Evolutionary conservation across 2,329 filamentous ascomycete genomes (phyloP).

Genomic region (Salinomyces thailandicus): DNA sequence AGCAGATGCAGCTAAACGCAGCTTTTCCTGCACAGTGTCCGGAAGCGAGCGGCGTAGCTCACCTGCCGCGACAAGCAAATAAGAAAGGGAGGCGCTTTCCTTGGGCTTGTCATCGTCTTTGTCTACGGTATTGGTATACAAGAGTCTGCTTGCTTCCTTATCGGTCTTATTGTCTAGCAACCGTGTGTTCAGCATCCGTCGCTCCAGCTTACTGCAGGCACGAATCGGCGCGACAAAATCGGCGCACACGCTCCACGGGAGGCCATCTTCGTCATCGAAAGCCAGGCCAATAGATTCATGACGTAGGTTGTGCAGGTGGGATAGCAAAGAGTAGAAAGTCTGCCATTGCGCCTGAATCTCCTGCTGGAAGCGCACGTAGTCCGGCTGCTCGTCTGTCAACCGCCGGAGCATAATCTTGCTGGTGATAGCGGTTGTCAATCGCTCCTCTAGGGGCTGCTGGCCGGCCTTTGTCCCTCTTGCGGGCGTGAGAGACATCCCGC

Average conservation of each 20-base stretch:
- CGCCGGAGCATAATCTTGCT: conserved; percentile 57
- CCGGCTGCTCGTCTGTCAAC: conserved; percentile 52
- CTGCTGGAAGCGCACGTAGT: conserved; percentile 63
- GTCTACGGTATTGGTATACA: conserved; percentile 3
- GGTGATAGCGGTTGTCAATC: conserved; percentile 62
- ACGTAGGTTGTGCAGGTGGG: conserved; percentile 76
- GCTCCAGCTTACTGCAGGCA: conserved; percentile 67
- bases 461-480: conserved; percentile 34
- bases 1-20: conserved; percentile 38
- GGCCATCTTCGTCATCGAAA: conserved; percentile 57
- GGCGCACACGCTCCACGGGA: conserved; percentile 76
- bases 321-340: conserved; percentile 73
- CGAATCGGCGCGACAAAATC: conserved; percentile 72
- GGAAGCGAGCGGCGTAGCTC: conserved; percentile 16
- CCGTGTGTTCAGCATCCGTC: conserved; percentile 56
- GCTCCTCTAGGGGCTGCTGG: conserved; percentile 58
- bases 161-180: conserved; percentile 7
- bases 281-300: conserved; percentile 71
- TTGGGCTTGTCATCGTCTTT: not conserved
- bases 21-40: conserved; percentile 10
- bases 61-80: conserved; percentile 14
- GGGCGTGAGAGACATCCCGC: conserved; percentile 30
- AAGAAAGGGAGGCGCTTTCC: conserved; percentile 2
- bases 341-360: conserved; percentile 79
- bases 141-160: not conserved